Percentiles rank a stretch among this genome's conserved stretches.
phyloP scores from a whole-genome alignment of 2,329 filamentous ascomycete genomes.

The Monosporascus sp. region DNA sequence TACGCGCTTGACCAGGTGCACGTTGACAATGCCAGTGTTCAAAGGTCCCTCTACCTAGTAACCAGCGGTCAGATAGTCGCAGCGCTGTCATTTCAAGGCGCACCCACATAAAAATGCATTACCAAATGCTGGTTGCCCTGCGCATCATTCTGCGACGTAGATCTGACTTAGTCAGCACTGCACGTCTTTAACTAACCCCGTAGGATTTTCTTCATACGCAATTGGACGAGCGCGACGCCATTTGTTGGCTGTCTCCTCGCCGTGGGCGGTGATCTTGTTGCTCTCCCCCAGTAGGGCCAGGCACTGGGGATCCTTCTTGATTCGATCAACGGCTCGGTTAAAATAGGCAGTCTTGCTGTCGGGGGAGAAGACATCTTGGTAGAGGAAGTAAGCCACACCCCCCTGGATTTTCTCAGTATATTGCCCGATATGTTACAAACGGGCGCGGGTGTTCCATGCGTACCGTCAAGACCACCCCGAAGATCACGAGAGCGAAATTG shows the following conservation, averaged over 20 bases:
- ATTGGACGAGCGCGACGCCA: constrained; percentile 67
- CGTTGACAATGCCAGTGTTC: constrained; percentile 65
- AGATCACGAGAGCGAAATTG: constrained; percentile 74
- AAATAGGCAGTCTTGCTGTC: constrained; percentile 85
- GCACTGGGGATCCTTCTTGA: constrained; percentile 68
- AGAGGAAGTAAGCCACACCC: constrained; percentile 73
- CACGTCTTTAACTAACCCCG: neutral
- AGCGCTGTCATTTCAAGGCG: neutral
- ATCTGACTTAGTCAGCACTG: constrained; percentile 42
- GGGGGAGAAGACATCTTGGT: constrained; percentile 75
- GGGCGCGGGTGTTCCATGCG: constrained; percentile 14
- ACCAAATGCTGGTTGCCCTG: constrained; percentile 73
- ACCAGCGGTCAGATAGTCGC: constrained; percentile 16
- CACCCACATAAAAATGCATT: constrained; percentile 76
- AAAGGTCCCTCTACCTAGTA: constrained; percentile 68
- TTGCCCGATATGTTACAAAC: neutral
- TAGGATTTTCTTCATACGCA: constrained; percentile 37
- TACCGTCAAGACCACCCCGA: constrained; percentile 73
- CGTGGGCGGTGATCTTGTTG: constrained; percentile 73
- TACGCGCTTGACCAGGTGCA: constrained; percentile 70
- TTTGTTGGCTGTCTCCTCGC: constrained; percentile 74
- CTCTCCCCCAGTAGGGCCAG: constrained; percentile 68
- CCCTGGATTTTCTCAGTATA: constrained; percentile 42
- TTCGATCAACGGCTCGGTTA: constrained; percentile 76
- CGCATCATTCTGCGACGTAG: constrained; percentile 62